Base-by-base conservation (phyloP, 2,329 filamentous ascomycete genomes). In the Fusarium lateritium region DNA sequence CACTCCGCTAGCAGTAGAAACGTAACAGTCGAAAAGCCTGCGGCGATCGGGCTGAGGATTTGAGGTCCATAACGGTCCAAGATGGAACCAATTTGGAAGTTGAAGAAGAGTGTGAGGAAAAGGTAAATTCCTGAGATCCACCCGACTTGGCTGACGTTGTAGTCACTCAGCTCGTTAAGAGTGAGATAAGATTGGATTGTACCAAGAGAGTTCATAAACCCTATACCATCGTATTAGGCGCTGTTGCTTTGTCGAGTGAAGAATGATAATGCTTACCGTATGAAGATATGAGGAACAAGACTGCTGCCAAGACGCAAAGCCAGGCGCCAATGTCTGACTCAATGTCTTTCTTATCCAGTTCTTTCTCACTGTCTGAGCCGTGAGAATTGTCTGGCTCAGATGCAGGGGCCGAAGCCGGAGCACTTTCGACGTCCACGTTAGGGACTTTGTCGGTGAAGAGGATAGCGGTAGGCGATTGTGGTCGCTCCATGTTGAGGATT, bases 61-160 rank as follows among this genome's bases (percentile, higher is more conserved):
- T 78, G 76, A 1, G 83, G 81, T 0, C 83, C 83, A 47, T 84
- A 83, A 0, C 76, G 77, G 58, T 85, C 83, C 58, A 85, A 81
- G 2, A 85, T 62, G 2, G 83, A 82, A 0, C 84, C 83, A 5
- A 83, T 79, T 63, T 83, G 82, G 8, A 85, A 81, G 7, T 81
- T 83, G 4, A 83, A 75, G 28, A 82, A 79, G 1, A 84, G 72
- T 0, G 79, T 76, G 5, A 85, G 70, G n/a, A 83, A 84, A 7
- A 81, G 78, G 24, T 83, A 80, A 1, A 83, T 66, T 1, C 82
- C 82, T 1, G 79, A 79, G 43, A 85, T 83, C 83, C 83, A 85
- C 10, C 83, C 83, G 0, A 85, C 77, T 42, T 84, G 79, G 4
- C 80, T 72, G 2, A 79, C 71, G 6, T 76, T 78, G 49, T 83